phyloP scores from a whole-genome alignment of 345 rosid genomes.

The Lenwebbia sp. region DNA sequence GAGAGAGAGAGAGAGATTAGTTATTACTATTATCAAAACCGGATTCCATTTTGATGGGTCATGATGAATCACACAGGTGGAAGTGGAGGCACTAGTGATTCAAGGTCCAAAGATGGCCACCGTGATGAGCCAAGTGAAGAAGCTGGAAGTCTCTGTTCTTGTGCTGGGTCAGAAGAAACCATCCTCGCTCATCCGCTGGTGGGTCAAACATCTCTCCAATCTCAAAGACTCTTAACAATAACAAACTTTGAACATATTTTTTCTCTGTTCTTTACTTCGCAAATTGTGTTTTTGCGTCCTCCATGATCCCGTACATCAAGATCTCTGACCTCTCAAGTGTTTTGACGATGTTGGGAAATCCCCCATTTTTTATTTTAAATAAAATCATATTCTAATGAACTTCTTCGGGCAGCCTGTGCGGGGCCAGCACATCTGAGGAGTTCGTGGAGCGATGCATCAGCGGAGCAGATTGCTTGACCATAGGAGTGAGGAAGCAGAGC shows the following conservation, averaged over 20 bases:
- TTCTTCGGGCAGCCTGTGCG: constrained; percentile 45
- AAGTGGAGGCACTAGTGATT: constrained; percentile 79
- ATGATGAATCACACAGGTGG: constrained; percentile 41
- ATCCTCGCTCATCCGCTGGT: constrained; percentile 60
- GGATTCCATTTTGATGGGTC: not conserved
- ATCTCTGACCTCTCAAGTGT: not conserved
- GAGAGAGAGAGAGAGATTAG: not conserved
- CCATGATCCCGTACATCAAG: not conserved
- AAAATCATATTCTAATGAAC: not conserved
- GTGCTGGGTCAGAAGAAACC: constrained; percentile 82
- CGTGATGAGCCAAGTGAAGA: constrained; percentile 84
- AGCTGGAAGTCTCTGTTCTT: constrained; percentile 75
- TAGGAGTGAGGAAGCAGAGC: constrained; percentile 94
- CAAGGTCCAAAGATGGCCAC: constrained; percentile 87
- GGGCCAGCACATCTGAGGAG: constrained; percentile 55
- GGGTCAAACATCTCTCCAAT: not conserved
- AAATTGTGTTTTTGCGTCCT: not conserved
- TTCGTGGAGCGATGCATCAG: constrained; percentile 77
- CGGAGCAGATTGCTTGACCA: constrained; percentile 66
- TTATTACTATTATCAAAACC: not conserved
- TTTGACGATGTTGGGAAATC: not conserved
- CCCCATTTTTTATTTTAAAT: not conserved
- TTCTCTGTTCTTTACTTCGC: constrained; percentile 5
- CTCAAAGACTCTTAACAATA: not conserved
- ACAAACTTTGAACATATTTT: too few species aligned